Evolutionary conservation across 2,329 filamentous ascomycete genomes (phyloP), one percentile per base, ranked within the genome.

Genomic region (Xylariales sp.): DNA sequence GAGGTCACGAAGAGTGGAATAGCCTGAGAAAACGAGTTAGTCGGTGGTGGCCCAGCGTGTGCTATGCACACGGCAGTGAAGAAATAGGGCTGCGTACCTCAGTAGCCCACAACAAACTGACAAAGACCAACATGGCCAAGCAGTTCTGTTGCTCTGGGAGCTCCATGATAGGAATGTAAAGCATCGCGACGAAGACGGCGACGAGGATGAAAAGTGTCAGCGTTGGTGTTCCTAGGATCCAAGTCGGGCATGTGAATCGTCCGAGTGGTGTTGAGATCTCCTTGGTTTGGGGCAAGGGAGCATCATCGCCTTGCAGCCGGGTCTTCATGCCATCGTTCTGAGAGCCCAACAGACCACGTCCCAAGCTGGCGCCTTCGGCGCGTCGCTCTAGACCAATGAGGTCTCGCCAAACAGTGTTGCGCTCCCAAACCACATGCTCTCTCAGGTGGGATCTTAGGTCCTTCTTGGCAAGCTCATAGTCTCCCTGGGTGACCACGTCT

Each of bases 381-480:
- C 95, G 90, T 16, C 93, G 78, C 67, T 98, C 94, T 50, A 98
- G 91, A 37, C 91, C 93, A 58, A 98, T 98, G 79, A 98, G 93
- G 53, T 98, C 93, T 65, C 94, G 76, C 93, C 93, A 98, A 14
- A 98, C 93, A 0, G 93, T 98, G 57, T 98, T 98, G 40, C 93
- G 79, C 61, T 98, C 94, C 94, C 93, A 98, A 1, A 97, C 91
- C 15, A 98, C 90, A 60, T 98, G 93, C 63, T 98, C 94, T 40
- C 93, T 76, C 18, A 98, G 74, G 56, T 98, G 90, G 20, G 95
- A 78, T 38, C 93, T 79, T 40, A 98, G 71, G 56, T 97, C 93
- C 49, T 87, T 83, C 53, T 82, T 87, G 5, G 93, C 90, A 11
- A 85, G 67, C 5, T 76, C 70, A 4, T 85, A 64, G 54, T 98